Evolutionary conservation across 768 basidiomycete genomes (phyloP), one percentile per base, ranked within the genome.

Genomic region (Sarcodon aspratus): DNA sequence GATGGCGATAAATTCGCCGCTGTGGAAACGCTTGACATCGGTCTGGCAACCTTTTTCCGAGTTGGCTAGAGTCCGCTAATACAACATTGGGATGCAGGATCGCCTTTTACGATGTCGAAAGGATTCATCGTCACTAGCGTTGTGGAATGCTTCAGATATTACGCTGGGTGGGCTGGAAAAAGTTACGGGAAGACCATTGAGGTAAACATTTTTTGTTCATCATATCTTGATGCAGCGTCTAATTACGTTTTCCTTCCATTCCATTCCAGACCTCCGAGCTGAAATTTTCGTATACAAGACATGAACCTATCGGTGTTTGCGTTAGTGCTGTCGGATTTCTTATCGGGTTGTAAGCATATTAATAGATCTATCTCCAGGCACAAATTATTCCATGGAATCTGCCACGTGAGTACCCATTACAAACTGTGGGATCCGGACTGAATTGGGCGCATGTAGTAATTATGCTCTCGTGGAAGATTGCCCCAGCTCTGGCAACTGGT

Each of bases 401-500:
- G 66, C 78, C 59, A 69, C 72, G 75, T 49, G 58, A 69, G 62
- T 50, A 9, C 10, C 11, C 38, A 3, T 11, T 34, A n/a, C 15
- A 3, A 9, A 3, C 35, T 17, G 33, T n/a, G 13, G 17, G 27
- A 32, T 38, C 33, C 31, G 31, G 46, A 18, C 47, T 27, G 15
- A 35, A 31, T 37, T 42, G 52, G 46, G 47, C 3, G 21, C 3
- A 5, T 27, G 13, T 36, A 69, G 69, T 79, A 48, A 61, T 74
- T 44, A 85, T 90, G 79, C 65, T 82, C 50, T 60, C 74, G 3
- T 87, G 83, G 84, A 88, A 91, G 64, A 55, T 85, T 48, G 85
- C 67, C 0, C 86, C 87, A 6, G 85, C 86, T 1, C 71, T 90
- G 34, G 86, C 87, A 3, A 77, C 78, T 2, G 88, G 90, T 43